Evolutionary conservation across 305 asterid species (phyloP), one percentile per base, ranked within the genome.

Genomic region (Rubia peregrina): DNA sequence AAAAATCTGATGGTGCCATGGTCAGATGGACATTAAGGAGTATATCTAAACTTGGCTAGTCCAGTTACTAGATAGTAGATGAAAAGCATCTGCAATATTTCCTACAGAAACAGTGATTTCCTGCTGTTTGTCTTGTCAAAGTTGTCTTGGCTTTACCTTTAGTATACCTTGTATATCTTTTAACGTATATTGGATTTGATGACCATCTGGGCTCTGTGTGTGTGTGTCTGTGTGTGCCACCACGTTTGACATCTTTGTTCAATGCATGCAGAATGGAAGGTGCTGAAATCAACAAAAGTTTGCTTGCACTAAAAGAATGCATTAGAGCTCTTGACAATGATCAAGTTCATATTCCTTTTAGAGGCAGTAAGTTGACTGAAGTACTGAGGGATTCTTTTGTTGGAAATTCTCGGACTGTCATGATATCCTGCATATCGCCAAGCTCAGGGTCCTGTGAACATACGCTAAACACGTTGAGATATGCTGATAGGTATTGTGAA

Each of bases 291-390:
- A 93, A 94, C 75, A 91, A 90, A 87, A 94, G 99, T 77, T 86
- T 95, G 84, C 98, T 94, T 72, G 99, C 99, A 7, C 71, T 94
- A 79, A 94, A 94, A 84, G 99, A 94, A 82, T 94, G 99, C 80
- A 94, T 94, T 72, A 85, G 99, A 79, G 99, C 99, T 5, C 99
- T 94, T 48, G 99, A 94, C 81, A 94, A 91, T 67, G 99, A 94
- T 77, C 98, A 94, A 80, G 91, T 87, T 57, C 99, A 94, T 77
- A 94, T 94, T 80, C 99, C 99, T 74, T 94, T 94, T 75, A 76
- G 99, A 90, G 99, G 99, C 82, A 94, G 99, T 84, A 95, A 95
- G 83, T 77, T 95, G 80, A 95, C 99, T 49, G 99, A 95, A 81
- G 99, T 95, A 46, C 78, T 95, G 72, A 83, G 99, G 79, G 99